These are phyloP conservation scores for Hypericum androsaemum DNA, from an alignment of 345 rosid species.

Conservation along the genomic window DNA sequence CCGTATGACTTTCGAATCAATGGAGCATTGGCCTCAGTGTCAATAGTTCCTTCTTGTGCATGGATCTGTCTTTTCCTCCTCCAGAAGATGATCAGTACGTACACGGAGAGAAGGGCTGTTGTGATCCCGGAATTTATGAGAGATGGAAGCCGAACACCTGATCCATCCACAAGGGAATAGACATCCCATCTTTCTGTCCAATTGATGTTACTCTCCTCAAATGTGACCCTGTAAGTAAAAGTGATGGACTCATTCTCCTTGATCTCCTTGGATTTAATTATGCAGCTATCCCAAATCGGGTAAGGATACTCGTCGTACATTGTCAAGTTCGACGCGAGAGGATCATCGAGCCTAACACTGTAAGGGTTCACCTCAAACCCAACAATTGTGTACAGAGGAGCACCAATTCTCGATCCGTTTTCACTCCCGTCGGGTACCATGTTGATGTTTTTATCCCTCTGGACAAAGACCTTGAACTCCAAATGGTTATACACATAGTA, in stretches of 20 bases:
- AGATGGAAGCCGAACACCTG: constrained; percentile 76
- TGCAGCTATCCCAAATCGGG: not conserved
- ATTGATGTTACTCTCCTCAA: constrained; percentile 3
- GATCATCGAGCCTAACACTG: not conserved
- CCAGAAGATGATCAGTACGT: constrained; percentile 73
- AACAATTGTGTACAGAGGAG: constrained; percentile 20
- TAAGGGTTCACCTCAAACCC: not conserved
- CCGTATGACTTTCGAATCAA: constrained; percentile 85
- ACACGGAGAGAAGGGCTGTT: constrained; percentile 75
- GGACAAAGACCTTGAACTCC: not conserved
- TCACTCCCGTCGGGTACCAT: too few relatives aligned
- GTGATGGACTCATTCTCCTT: not conserved
- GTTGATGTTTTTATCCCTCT: constrained; percentile 6
- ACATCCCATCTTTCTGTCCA: not conserved
- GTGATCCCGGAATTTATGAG: constrained; percentile 73
- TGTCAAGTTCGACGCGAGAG: not conserved
- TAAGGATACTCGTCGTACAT: not conserved
- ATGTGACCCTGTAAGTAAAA: constrained; percentile 1
- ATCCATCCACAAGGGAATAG: not conserved
- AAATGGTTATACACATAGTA: not conserved
- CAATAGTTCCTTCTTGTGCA: constrained; percentile 75
- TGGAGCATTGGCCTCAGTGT: constrained; percentile 84
- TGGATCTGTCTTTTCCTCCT: constrained; percentile 78
- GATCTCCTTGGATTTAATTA: not conserved
- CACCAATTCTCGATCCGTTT: too few relatives aligned